phyloP scores from a whole-genome alignment of 2,329 filamentous ascomycete genomes.

The Fonsecaea nubica region DNA sequence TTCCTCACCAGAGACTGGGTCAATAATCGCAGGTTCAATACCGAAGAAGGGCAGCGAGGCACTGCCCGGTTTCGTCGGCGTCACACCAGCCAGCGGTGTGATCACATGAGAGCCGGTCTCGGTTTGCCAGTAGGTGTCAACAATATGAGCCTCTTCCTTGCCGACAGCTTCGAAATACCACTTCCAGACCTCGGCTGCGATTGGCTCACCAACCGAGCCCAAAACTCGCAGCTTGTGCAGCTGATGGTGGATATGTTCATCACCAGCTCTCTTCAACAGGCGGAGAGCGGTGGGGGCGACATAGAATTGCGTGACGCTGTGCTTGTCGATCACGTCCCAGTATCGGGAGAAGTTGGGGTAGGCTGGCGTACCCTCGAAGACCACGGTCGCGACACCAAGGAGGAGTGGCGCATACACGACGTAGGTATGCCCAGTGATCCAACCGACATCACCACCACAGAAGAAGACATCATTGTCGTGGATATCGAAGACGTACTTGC shows the following conservation, averaged over 20 bases:
- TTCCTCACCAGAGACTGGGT: slow-evolving; percentile 92
- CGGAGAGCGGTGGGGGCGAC: slow-evolving; percentile 94
- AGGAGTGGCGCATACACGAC: slow-evolving; percentile 95
- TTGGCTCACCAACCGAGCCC: slow-evolving; percentile 95
- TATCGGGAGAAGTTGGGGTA: slow-evolving; percentile 98
- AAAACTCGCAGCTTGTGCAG: slow-evolving; percentile 90
- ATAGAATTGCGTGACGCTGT: slow-evolving; percentile 97
- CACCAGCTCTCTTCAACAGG: slow-evolving; percentile 91
- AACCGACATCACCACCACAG: slow-evolving; percentile 97
- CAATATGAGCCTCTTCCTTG: slow-evolving; percentile 88
- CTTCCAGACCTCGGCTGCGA: slow-evolving; percentile 98
- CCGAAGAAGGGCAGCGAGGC: slow-evolving; percentile 98
- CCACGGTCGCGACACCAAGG: slow-evolving; percentile 90
- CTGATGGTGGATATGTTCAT: slow-evolving; percentile 86
- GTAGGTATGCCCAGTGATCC: slow-evolving; percentile 99
- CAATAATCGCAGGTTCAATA: slow-evolving; percentile 96
- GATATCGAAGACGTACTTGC: slow-evolving; percentile 99
- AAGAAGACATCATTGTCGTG: slow-evolving; percentile 94
- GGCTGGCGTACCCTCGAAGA: slow-evolving; percentile 96
- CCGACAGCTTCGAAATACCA: slow-evolving; percentile 98
- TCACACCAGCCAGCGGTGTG: slow-evolving; percentile 88
- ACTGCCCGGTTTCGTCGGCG: slow-evolving; percentile 94
- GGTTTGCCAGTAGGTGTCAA: slow-evolving; percentile 99
- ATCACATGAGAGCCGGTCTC: slow-evolving; percentile 98
- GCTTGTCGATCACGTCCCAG: slow-evolving; percentile 97